These are phyloP conservation scores for Haematococcus sp. DNA, from an alignment of 139 green algal genomes.

Conservation along the genomic window DNA sequence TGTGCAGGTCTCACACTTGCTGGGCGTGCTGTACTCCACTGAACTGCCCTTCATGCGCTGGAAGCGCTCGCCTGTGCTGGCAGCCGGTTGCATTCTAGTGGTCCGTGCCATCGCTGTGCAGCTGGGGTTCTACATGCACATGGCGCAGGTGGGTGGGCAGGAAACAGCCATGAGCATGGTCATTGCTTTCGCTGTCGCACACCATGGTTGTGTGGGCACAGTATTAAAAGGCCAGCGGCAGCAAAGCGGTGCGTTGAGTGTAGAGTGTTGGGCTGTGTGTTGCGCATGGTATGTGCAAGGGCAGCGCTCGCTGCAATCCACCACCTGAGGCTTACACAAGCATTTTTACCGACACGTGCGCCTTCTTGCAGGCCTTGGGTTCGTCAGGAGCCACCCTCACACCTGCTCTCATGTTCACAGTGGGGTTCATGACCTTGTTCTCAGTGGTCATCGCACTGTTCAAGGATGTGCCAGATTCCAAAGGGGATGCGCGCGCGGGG, in stretches of 20 bases:
- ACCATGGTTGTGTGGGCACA: constrained; percentile 19
- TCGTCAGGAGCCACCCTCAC: constrained; percentile 19
- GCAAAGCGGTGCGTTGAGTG: no score
- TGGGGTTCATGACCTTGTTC: constrained; percentile 90
- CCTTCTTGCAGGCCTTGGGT: background rate
- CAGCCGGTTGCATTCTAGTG: constrained; percentile 74
- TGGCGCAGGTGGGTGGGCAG: constrained; percentile 35
- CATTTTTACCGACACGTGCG: no score
- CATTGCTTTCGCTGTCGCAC: no score
- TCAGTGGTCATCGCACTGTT: constrained; percentile 95
- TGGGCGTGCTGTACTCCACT: constrained; percentile 88
- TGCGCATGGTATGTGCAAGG: no score
- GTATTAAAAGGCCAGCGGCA: background rate
- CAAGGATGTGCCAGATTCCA: constrained; percentile 85
- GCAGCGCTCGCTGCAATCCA: no score
- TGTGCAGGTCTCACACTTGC: background rate
- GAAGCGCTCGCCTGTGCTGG: constrained; percentile 85
- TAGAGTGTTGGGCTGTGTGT: no score
- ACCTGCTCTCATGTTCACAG: constrained; percentile 67
- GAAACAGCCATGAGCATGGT: background rate
- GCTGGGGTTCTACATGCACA: constrained; percentile 90
- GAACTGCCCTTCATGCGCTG: constrained; percentile 88
- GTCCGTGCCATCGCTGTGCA: constrained; percentile 60
- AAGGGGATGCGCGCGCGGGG: constrained; percentile 69
- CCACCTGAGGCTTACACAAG: no score